Evolutionary conservation across 192 early-diverging fungal species (phyloP), one percentile per base, ranked within the genome.

Genomic region (Dissophora ornata): DNA sequence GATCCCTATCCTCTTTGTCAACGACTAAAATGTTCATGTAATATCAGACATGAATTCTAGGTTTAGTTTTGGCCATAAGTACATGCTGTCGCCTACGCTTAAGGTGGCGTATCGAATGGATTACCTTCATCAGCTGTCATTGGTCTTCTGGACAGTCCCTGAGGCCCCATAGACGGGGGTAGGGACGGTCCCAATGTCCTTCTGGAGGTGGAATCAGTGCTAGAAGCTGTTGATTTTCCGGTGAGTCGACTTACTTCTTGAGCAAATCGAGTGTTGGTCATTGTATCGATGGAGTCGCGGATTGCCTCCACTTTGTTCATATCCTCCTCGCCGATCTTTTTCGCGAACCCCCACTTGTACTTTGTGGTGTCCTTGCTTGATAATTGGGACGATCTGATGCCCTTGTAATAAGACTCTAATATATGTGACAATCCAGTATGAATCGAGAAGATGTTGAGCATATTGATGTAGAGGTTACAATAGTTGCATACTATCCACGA

Each of bases 291-390:
- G 4, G 73, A 82, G 57, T 91, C 87, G 21, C 82, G 67, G 26
- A 90, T 79, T 5, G 66, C 79, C 18, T 85, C 88, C 16, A 91
- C 69, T 63, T 86, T 80, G 52, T 80, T 67, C 46, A 83, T 79
- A 67, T 89, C 79, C 10, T 82, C 59, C 10, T 66, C 77, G 28
- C 29, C 57, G 55, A 65, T 71, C 62, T 80, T 62, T 26, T 82
- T 84, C 2, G 85, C 79, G 71, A 94, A 93, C 0, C 79, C 82
- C 95, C 95, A 96, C 52, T 87, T 84, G 66, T 94, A 90, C n/a
- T 87, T 82, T 7, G 90, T 94, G 9, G 88, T 78, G 38, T 86
- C 88, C 16, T 82, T 81, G 16, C 85, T 84, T 0, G 85, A 65
- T 10, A 95, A 41, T 30, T 90, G 86, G 0, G 92, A 73, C 1